Percentiles rank a stretch among this genome's conserved stretches.
These are phyloP conservation scores for Mycosphaerella arachidis DNA, from an alignment of 2,329 filamentous ascomycete genomes.

Conservation along the genomic window DNA sequence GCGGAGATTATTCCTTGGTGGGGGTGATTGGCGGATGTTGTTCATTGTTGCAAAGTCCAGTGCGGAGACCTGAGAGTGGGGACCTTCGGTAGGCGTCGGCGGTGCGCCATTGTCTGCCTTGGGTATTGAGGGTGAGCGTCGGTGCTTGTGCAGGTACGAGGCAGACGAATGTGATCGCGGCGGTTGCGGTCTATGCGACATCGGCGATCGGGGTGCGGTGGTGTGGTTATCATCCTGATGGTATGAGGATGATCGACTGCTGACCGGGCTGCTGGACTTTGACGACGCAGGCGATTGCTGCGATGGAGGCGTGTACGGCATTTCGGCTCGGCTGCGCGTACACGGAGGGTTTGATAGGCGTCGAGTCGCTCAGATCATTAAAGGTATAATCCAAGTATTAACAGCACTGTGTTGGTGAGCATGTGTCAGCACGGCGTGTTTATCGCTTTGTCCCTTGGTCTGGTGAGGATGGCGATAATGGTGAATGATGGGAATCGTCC, in stretches of 20 bases:
- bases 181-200: constrained; percentile 43
- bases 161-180: constrained; percentile 56
- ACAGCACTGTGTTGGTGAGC: constrained; percentile 14
- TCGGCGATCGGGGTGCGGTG: constrained; percentile 30
- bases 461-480: not conserved
- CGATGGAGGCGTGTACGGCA: constrained; percentile 85
- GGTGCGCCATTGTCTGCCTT: constrained; percentile 20
- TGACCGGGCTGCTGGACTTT: constrained; percentile 47
- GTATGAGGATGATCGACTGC: constrained; percentile 50
- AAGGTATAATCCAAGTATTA: constrained; percentile 32
- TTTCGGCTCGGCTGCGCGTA: constrained; percentile 42
- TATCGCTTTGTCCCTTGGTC: not conserved
- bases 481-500: not conserved
- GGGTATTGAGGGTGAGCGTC: constrained; percentile 52
- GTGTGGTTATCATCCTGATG: constrained; percentile 33
- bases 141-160: constrained; percentile 58
- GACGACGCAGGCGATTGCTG: constrained; percentile 58
- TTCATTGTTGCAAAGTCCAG: constrained; percentile 42
- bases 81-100: constrained; percentile 29
- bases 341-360: not conserved
- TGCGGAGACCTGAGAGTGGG: constrained; percentile 13
- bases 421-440: constrained; percentile 4
- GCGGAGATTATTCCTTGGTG: constrained; percentile 68
- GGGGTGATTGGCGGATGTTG: constrained; percentile 76
- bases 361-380: constrained; percentile 33